Evolutionary conservation across 805 yeast species (phyloP), one percentile per base, ranked within the genome.

Genomic region (Jamesozyma jinghongensis): DNA sequence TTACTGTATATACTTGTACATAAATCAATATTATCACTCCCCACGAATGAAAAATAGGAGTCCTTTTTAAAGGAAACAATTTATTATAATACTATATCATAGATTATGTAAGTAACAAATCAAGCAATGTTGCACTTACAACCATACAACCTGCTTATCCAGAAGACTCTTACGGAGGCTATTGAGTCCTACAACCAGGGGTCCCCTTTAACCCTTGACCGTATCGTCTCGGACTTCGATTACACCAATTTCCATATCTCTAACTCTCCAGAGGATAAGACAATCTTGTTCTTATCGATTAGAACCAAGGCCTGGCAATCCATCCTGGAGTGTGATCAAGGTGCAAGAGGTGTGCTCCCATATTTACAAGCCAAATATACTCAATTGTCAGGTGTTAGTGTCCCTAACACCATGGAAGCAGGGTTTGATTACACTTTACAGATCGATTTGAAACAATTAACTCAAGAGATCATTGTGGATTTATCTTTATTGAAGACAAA

Each of bases 211-310:
- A 55, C 55, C 3, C 75, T 87, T 38, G 97, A 92, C 64, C 77
- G 97, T 61, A 79, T 90, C 46, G 76, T 92, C 47, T 81, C 94
- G 31, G 99, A 92, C 67, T 92, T 92, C 54, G 99, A 92, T 63
- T 86, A 86, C 66, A 94, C 96, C 37, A 84, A 92, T 25, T 88
- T 84, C 65, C 97, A 90, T 62, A 70, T 92, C 46, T 81, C 95
- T 36, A 90, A 54, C 42, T 41, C 52, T n/a, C 85, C 88, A 2
- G 36, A 32, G 3, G 69, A 77, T 45, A 85, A 81, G 65, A 62
- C 79, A 28, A 54, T 44, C 4, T 32, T 62, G 32, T 42, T 40
- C 29, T 32, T 62, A 37, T 56, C 63, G 38, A 48, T 61, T 39
- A 54, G 48, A 26, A 57, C 63, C 6, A 61, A 59, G 34, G 63